phyloP scores from a whole-genome alignment of 176 grass and related monocot species.

The Chloris gayana region DNA sequence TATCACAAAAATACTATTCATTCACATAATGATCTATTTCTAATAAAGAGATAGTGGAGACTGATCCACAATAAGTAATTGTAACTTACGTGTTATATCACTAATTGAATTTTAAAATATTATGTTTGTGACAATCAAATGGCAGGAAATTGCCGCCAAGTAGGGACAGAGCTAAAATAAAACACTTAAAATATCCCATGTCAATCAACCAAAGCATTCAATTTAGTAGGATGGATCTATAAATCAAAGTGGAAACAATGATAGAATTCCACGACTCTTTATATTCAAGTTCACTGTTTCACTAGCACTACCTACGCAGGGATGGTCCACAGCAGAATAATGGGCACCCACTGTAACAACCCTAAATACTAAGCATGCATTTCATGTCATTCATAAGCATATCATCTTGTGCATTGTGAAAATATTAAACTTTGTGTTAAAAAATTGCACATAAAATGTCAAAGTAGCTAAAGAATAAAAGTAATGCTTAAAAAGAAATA shows the following conservation, averaged over 20 bases:
- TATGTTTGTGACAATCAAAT: neutral
- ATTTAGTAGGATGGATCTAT: conserved; percentile 12
- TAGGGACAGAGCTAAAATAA: neutral
- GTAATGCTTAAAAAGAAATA: too few relatives aligned
- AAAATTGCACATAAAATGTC: too few relatives aligned
- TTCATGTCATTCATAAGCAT: too few relatives aligned
- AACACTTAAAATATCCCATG: neutral
- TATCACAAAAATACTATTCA: neutral
- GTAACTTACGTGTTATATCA: neutral
- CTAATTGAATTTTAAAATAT: neutral
- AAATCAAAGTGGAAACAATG: neutral
- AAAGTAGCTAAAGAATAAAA: too few relatives aligned
- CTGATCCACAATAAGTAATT: neutral
- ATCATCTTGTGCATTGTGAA: too few relatives aligned
- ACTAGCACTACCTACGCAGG: neutral
- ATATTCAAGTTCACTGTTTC: neutral
- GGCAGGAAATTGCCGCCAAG: neutral
- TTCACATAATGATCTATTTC: neutral
- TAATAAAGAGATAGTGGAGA: neutral
- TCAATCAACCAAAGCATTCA: neutral
- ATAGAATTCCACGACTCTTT: neutral
- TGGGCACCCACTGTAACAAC: too few relatives aligned
- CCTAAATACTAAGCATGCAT: too few relatives aligned
- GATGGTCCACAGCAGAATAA: neutral
- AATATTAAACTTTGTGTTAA: too few relatives aligned